Evolutionary conservation across 257 asterid genomes (phyloP).

Genomic region (Eucommia ulmoides): DNA sequence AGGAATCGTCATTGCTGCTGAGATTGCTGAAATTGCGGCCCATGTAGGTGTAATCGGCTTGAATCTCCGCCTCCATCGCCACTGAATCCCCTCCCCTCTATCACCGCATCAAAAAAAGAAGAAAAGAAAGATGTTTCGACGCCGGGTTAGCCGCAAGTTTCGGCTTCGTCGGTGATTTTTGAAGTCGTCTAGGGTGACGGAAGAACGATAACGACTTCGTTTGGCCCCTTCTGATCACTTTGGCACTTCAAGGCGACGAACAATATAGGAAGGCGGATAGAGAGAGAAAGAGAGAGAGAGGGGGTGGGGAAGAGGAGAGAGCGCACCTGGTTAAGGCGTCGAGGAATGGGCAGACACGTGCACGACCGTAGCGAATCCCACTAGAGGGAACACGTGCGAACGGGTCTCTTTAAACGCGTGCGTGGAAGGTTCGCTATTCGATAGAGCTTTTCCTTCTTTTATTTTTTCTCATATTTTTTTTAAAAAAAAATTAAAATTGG

Average conservation of each 20-base stretch:
- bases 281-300: conserved; percentile 14
- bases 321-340: conserved; percentile 14
- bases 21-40: conserved; percentile 50
- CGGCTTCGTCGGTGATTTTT: neutral
- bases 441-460: neutral
- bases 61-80: conserved; percentile 53
- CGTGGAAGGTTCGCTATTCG: conserved; percentile 27
- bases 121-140: too few species aligned
- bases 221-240: neutral
- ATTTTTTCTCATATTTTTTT: neutral
- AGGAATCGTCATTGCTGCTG: conserved; percentile 35
- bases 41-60: conserved; percentile 43
- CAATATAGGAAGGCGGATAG: neutral
- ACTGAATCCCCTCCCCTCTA: conserved; percentile 4
- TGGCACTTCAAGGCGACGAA: neutral
- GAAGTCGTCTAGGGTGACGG: neutral
- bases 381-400: conserved; percentile 52
- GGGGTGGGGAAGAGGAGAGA: conserved; percentile 21
- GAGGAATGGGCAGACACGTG: conserved; percentile 46
- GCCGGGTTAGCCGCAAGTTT: neutral
- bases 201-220: conserved; percentile 31
- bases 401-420: conserved; percentile 56
- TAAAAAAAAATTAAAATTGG: too few species aligned
- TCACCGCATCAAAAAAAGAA: conserved; percentile 1
- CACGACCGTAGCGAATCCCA: conserved; percentile 38